These are phyloP conservation scores for Circinella minor DNA, from an alignment of 371 early-diverging fungal species.

Conservation along the genomic window DNA sequence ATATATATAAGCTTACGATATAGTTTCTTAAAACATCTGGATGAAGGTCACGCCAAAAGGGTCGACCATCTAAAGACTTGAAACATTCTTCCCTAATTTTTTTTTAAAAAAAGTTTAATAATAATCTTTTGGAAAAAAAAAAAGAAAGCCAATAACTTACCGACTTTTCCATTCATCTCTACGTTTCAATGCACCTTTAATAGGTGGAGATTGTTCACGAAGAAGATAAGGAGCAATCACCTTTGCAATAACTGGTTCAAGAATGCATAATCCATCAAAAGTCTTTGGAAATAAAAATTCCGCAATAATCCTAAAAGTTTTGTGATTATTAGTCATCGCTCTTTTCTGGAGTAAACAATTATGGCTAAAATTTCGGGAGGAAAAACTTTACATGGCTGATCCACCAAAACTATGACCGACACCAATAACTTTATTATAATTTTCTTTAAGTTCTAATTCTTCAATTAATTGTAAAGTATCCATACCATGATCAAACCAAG, in stretches of 20 bases:
- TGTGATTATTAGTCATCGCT: neutral
- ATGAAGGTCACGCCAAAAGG: conserved; percentile 20
- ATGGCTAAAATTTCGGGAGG: too few relatives aligned
- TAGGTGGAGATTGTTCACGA: conserved; percentile 19
- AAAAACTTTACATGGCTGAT: conserved; percentile 36
- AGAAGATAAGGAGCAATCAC: conserved; percentile 17
- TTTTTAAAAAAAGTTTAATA: too few relatives aligned
- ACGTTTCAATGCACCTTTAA: neutral
- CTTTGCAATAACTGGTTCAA: conserved; percentile 34
- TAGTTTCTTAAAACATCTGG: conserved; percentile 16
- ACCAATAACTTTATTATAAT: conserved; percentile 35
- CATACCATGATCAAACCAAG: conserved; percentile 48
- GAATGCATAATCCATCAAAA: conserved; percentile 33
- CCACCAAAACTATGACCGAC: conserved; percentile 50
- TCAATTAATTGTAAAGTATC: conserved; percentile 44
- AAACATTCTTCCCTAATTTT: conserved; percentile 24
- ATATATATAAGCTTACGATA: too few relatives aligned
- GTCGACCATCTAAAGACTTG: conserved; percentile 13
- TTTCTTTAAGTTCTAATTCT: conserved; percentile 27
- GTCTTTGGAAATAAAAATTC: conserved; percentile 37
- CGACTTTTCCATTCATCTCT: conserved; percentile 7
- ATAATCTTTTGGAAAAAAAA: too few relatives aligned
- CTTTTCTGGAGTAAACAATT: too few relatives aligned
- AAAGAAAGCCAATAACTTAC: neutral
- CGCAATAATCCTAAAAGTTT: conserved; percentile 26